Evolutionary conservation across 73 alveolate genomes (phyloP).

Genomic region (Paramecium sonneborni): DNA sequence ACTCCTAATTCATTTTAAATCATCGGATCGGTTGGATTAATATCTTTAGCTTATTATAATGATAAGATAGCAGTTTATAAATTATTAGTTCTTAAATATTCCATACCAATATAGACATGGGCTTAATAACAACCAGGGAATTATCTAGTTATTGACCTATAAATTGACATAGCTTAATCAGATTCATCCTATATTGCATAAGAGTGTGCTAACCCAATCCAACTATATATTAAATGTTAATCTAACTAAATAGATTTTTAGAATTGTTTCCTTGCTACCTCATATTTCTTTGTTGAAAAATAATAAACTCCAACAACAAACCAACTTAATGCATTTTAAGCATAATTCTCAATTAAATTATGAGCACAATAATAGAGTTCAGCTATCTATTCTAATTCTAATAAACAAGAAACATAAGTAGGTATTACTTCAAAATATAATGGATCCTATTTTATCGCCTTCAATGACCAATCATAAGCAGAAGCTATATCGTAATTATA

Average conservation of each 20-base stretch:
- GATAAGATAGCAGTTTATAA: slow-evolving; percentile 93
- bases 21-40: slow-evolving; percentile 91
- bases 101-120: slow-evolving; percentile 97
- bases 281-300: slow-evolving; percentile 94
- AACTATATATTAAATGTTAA: slow-evolving; percentile 93
- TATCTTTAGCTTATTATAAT: slow-evolving; percentile 89
- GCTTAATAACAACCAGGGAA: slow-evolving; percentile 99
- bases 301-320: slow-evolving; percentile 97
- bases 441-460: slow-evolving; percentile 90
- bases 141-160: slow-evolving; percentile 95
- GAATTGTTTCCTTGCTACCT: slow-evolving; percentile 93
- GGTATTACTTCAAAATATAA: slow-evolving; percentile 92
- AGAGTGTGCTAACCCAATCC: slow-evolving; percentile 98
- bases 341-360: slow-evolving; percentile 89
- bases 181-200: slow-evolving; percentile 98
- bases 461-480: slow-evolving; percentile 90
- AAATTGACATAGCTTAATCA: slow-evolving; percentile 97
- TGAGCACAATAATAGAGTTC: slow-evolving; percentile 96
- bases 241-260: slow-evolving; percentile 93
- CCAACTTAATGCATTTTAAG: slow-evolving; percentile 96
- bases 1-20: slow-evolving; percentile 98
- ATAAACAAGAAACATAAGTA: slow-evolving; percentile 89
- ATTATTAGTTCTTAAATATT: slow-evolving; percentile 94
- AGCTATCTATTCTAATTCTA: slow-evolving; percentile 92
- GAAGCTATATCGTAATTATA: slow-evolving; percentile 87